Evolutionary conservation across 2,329 filamentous ascomycete genomes (phyloP), one percentile per base, ranked within the genome.

Genomic region (Ambrosiella xylebori): DNA sequence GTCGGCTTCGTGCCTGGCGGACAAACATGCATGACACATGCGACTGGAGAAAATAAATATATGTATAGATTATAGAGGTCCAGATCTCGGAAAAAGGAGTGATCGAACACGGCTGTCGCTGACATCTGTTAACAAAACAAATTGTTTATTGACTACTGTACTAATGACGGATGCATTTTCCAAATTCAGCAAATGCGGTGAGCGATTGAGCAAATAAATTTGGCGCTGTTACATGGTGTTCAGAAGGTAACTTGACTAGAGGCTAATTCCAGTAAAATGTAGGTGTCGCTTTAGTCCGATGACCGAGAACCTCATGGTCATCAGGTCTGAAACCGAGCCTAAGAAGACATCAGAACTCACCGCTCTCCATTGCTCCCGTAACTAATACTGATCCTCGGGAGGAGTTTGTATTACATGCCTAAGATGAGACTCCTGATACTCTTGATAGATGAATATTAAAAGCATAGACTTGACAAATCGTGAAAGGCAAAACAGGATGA

Each of bases 261-360:
- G 8, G 15, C 15, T 40, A 37, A 19, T 15, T 39, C n/a, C n/a
- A 51, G n/a, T 53, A 52, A 37, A 61, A 77, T 82, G 78, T 82
- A 74, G 76, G 80, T 78, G 70, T 74, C 74, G 74, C 73, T 76
- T 78, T 81, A 82, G 79, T 81, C 78, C 77, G 72, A 70, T 71
- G 70, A 73, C 74, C 77, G 75, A 80, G 76, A 53, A 67, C 68
- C 73, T 79, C 71, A 74, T 70, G 73, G 73, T 74, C 72, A 54
- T 71, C 74, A 74, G 77, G 70, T 82, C 79, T 82, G 79, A 81
- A 71, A 79, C 75, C 57, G 57, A 61, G 62, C 57, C 57, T 17
- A 17, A 41, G 27, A 36, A 41, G 13, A 38, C 27, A 57, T 19
- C 2, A 51, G 13, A 36, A 51, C 47, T 51, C 47, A 35, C 47